Conservation (phyloP, 805 yeast genomes). For the Lipomyces yamanashiensis region DNA sequence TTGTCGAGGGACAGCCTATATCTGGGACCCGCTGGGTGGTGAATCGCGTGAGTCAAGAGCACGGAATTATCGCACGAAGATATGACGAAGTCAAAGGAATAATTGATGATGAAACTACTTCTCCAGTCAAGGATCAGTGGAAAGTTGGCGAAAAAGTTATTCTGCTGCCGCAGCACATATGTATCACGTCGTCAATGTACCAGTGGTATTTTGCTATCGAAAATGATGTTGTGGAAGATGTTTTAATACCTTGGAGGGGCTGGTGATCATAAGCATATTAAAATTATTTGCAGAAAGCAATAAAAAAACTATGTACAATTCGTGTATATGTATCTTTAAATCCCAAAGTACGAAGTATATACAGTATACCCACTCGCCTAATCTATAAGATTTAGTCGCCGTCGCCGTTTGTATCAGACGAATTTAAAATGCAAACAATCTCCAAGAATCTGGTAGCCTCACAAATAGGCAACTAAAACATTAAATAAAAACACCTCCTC, state of each 20-base stretch:
- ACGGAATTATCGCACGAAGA: conserved; percentile 67
- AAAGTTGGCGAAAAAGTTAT: conserved; percentile 56
- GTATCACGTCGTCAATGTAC: conserved; percentile 68
- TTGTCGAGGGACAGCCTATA: conserved; percentile 19
- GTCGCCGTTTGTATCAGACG: background rate
- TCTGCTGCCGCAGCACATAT: conserved; percentile 71
- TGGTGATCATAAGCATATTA: conserved; percentile 41
- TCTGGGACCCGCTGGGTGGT: conserved; percentile 62
- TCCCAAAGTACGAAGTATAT: too few relatives aligned
- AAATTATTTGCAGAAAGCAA: background rate
- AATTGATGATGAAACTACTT: conserved; percentile 26
- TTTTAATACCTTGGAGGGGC: conserved; percentile 69
- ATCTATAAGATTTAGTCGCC: background rate
- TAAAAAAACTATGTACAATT: background rate
- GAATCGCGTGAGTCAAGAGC: conserved; percentile 76
- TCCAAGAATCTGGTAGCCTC: background rate
- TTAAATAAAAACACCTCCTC: conserved; percentile 23
- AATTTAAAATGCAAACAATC: background rate
- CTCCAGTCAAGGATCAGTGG: conserved; percentile 30
- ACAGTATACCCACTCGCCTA: background rate
- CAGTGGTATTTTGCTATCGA: conserved; percentile 63
- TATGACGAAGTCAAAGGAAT: conserved; percentile 39
- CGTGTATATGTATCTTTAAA: background rate
- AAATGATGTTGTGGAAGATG: conserved; percentile 52
- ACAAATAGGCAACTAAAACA: background rate